These are phyloP conservation scores for Globisporangium barbulae DNA, from an alignment of 352 stramenopile genomes.

Conservation along the genomic window DNA sequence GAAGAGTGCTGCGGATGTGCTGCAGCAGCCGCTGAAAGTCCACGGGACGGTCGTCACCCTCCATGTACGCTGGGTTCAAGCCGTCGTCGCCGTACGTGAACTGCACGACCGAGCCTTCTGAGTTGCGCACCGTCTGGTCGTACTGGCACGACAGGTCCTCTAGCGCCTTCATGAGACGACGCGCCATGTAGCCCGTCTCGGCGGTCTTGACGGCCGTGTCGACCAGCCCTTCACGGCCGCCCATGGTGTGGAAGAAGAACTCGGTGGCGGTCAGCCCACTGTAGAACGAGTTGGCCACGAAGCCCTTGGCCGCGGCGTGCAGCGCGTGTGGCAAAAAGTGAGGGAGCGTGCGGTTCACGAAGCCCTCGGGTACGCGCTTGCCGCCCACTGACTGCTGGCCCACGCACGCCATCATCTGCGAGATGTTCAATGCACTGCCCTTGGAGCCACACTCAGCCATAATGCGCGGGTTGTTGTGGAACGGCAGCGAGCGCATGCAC, in stretches of 20 bases:
- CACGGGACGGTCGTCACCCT: slow-evolving; percentile 92
- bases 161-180: slow-evolving; percentile 97
- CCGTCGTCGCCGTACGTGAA: slow-evolving; percentile 99
- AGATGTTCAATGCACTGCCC: slow-evolving; percentile 99
- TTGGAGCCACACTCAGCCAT: slow-evolving; percentile 99
- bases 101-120: slow-evolving; percentile 93
- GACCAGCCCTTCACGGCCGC: slow-evolving; percentile 98
- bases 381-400: slow-evolving; percentile 98
- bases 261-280: slow-evolving; percentile 97
- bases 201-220: slow-evolving; percentile 99
- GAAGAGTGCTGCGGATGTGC: slow-evolving; percentile 84
- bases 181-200: slow-evolving; percentile 99
- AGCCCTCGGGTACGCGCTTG: slow-evolving; percentile 98
- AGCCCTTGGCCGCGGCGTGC: slow-evolving; percentile 97
- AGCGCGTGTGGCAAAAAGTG: slow-evolving; percentile 95
- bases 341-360: slow-evolving; percentile 97
- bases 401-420: slow-evolving; percentile 99
- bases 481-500: slow-evolving; percentile 97
- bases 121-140: slow-evolving; percentile 90
- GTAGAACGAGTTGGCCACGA: slow-evolving; percentile 99
- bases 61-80: slow-evolving; percentile 97
- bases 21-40: slow-evolving; percentile 94
- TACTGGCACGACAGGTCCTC: slow-evolving; percentile 97
- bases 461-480: slow-evolving; percentile 96
- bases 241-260: slow-evolving; percentile 99